Evolutionary conservation across 2,329 filamentous ascomycete genomes (phyloP), one percentile per base, ranked within the genome.

Genomic region (Ceratocystis diversiconidia): DNA sequence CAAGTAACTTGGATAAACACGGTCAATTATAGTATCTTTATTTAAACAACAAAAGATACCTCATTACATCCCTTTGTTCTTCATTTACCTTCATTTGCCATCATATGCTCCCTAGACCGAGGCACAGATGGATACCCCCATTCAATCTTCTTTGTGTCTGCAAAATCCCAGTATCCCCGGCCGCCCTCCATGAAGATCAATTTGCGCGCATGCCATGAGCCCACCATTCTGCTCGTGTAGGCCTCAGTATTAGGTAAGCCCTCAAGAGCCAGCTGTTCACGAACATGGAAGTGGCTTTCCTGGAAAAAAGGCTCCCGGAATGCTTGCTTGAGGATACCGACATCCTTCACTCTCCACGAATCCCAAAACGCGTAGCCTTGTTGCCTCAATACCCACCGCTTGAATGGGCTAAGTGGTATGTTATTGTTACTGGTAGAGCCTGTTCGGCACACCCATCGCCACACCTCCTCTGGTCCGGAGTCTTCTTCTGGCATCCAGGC

Each of bases 361-460:
- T 68, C 66, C 66, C 66, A 68, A 25, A 68, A 68, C 17, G 61
- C 44, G 62, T 65, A 68, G 43, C 66, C 66, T 12, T 43, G 19
- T 12, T 63, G 46, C 15, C 66, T 50, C 3, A 65, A 25, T 6
- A 66, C 15, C 63, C 64, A 68, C 4, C 66, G 66, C 7, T 61
- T 44, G 25, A 65, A 65, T 2, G 66, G 62, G 30, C 44, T 43
- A 25, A 61, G 22, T 7, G 65, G 50, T n/a, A 30, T 5, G n/a
- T 62, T 22, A 7, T 25, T 19, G 30, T 41, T n/a, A 6, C 7
- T 12, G n/a, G 52, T 17, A 43, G n/a, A 7, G 2, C 55, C 65
- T 7, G 52, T 43, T 6, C 25, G 28, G 30, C 59, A 65, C 17
- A 67, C 46, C 66, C 66, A 68, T 12, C 30, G 30, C 66, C 66